Evolutionary conservation across 495 filamentous ascomycete species (phyloP), one percentile per base, ranked within the genome.

Genomic region (Lepidopterella palustris): DNA sequence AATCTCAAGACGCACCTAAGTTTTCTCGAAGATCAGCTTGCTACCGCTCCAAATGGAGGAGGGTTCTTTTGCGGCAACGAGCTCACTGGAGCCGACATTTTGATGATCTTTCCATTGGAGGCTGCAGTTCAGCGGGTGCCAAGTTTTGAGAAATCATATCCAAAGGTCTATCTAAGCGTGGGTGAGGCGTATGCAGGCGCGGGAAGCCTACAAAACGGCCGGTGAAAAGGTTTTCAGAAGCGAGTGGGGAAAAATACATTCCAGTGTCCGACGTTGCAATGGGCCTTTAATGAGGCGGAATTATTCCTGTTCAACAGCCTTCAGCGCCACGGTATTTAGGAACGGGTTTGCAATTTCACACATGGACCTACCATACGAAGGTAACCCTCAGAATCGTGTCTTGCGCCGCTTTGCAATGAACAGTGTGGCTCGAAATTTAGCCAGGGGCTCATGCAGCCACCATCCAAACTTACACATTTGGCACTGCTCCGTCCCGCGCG

Each of bases 21-120:
- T 10, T 92, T 95, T 71, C 68, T 96, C 1, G 89, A 96, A 64
- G 70, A 73, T 9, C 86, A 87, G 70, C 75, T 96, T 10, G 74
- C 76, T 13, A 85, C 84, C 0, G 80, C 84, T 0, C 86, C 86
- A 0, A 61, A 77, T 5, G 77, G 78, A 6, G 88, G 88, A 2
- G 70, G 76, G 13, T 95, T 81, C 65, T 72, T 96, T 13, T 90
- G 86, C 65, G 90, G 91, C 4, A 72, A 76, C 11, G 72, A 83
- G 50, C 75, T 97, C 23, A 89, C 87, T 0, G 84, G 83, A 0
- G 92, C 87, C 0, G 92, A 97, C 69, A 87, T 97, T 40, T 68
- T 93, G 66, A 76, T 95, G 73, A 84, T 80, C 63, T 96, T 88
- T 69, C 87, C 86, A 0, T 70, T 95, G 9, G 77, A 83, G 26